Percentiles rank a stretch among this genome's conserved stretches.
phyloP scores from a whole-genome alignment of 2,329 filamentous ascomycete genomes.

The Monosporascus sp. region DNA sequence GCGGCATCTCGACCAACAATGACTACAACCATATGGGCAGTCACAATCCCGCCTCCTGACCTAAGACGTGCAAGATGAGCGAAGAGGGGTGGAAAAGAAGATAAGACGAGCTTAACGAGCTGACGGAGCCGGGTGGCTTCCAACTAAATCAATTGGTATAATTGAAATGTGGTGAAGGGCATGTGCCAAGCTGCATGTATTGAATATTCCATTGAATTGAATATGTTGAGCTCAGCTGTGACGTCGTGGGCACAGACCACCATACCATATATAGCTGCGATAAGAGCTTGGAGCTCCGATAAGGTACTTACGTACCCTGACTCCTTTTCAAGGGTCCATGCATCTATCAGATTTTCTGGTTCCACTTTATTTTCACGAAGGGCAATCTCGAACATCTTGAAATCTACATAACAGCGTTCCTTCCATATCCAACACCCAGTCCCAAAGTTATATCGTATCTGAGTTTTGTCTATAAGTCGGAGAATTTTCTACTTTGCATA shows the following conservation, averaged over 20 bases:
- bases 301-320: not conserved
- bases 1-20: constrained; percentile 14
- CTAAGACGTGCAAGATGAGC: no score
- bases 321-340: not conserved
- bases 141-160: not conserved
- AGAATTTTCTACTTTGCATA: not conserved
- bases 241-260: not conserved
- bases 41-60: no score
- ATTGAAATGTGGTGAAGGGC: no score
- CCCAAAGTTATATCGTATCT: no score
- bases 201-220: no score
- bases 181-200: no score
- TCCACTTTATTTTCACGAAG: constrained; percentile 24
- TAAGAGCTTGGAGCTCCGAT: not conserved
- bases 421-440: no score
- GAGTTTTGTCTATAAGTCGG: no score
- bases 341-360: constrained; percentile 1
- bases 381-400: not conserved
- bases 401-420: no score
- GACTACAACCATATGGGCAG: not conserved
- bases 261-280: not conserved
- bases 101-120: no score
- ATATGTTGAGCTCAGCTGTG: not conserved
- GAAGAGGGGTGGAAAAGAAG: not conserved
- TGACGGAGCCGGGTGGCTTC: no score